Evolutionary conservation across 305 asterid genomes (phyloP).

Genomic region (Fraxinus nigra): DNA sequence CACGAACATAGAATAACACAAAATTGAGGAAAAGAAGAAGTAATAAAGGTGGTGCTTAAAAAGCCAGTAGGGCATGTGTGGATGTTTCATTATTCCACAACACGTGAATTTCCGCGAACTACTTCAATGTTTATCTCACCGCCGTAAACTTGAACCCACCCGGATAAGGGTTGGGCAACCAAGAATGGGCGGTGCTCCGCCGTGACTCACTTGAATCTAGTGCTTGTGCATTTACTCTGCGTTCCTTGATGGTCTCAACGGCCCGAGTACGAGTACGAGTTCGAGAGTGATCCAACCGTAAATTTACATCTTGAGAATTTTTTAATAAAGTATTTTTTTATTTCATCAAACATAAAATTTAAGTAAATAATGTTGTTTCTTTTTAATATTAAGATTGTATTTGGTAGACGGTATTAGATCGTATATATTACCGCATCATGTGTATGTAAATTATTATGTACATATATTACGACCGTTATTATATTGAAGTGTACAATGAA

Average conservation of each 20-base stretch:
- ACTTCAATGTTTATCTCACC: background rate
- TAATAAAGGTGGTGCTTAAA: background rate
- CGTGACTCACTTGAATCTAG: conserved; percentile 24
- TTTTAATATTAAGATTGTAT: no score
- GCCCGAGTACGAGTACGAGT: background rate
- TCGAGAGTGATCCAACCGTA: background rate
- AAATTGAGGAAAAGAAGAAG: background rate
- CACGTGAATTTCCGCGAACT: background rate
- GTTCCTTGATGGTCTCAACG: conserved; percentile 25
- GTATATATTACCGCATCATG: no score
- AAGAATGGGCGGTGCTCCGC: conserved; percentile 23
- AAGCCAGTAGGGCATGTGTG: conserved; percentile 1
- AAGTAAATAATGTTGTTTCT: background rate
- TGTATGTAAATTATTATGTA: no score
- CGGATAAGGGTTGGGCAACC: conserved; percentile 20
- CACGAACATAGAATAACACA: conserved; percentile 25
- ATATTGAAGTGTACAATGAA: no score
- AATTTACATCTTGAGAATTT: background rate
- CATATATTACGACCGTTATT: no score
- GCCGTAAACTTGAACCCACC: conserved; percentile 12
- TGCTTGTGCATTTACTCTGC: background rate
- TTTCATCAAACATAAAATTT: background rate
- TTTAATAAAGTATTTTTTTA: background rate
- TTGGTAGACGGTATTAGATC: no score
- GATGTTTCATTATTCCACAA: conserved; percentile 22